Base-by-base conservation (phyloP, 2,329 filamentous ascomycete species). In the Elsinoe perseae region DNA sequence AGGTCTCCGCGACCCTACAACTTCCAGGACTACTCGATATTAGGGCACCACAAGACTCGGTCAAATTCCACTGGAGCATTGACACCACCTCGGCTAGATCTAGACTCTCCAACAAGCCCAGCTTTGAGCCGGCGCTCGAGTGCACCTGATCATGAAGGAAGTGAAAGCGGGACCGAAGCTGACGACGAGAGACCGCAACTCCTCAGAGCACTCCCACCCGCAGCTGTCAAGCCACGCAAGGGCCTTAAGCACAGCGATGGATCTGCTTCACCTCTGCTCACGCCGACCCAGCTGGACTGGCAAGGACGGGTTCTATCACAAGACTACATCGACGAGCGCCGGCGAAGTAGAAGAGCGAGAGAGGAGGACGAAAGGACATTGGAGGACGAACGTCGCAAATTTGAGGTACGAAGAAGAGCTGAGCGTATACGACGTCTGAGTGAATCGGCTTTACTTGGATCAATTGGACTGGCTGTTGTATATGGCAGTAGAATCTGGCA, bases 91-190 rank as follows among this genome's bases (percentile, higher is more conserved):
- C 38, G 10, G 9, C 20, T 44, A 1, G 28, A 36, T 16, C 27
- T 56, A 14, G 27, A 48, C 28, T 42, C 38, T 14, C 40, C 40
- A 9, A 56, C 28, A 21, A 46, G 27, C n/a, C 16, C 40, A 12
- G 23, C 42, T 14, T n/a, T 30, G 18, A 56, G 53, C 27, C 36
- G 53, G 20, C 36, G 40, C 2, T 56, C 53, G 7, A 56, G 53
- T 34, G 53, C 53, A 4, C 53, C 53, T 10, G 53, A 48, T n/a
- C 53, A 56, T 25, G 53, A 48, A 42, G 53, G 53, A 9, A 95
- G 89, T 69, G 91, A 95, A 63, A 95, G 90, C 68, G 92, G 92
- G 21, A 95, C 91, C 16, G 92, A 97, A 68, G 92, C 92, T 36
- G 92, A 96, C 65, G 92, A 97, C 73, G 92, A 97, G 70, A 87